phyloP scores from a whole-genome alignment of 805 yeast species.

The Lachancea thermotolerans region DNA sequence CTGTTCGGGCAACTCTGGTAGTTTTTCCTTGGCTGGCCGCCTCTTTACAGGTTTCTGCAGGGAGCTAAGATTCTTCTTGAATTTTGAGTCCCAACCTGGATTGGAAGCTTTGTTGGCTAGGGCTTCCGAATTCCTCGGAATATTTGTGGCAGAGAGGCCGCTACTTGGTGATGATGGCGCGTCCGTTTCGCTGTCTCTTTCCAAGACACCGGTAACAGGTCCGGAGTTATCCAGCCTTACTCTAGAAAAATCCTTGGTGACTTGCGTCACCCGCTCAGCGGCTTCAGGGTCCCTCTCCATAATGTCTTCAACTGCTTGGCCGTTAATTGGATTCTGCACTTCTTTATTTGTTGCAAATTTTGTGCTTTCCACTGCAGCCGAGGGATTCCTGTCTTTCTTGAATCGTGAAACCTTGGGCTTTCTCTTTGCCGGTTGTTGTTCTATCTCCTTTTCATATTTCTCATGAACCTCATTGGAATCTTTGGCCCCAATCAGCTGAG shows the following conservation, averaged over 20 bases:
- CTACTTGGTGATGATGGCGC: too few relatives aligned
- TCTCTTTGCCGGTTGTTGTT: conserved; percentile 6
- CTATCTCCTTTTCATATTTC: conserved; percentile 20
- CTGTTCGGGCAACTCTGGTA: background rate
- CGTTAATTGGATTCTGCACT: background rate
- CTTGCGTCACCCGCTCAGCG: too few relatives aligned
- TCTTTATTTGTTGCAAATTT: background rate
- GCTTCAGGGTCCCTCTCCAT: too few relatives aligned
- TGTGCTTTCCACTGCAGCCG: background rate
- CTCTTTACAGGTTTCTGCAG: conserved; percentile 2
- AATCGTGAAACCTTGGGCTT: conserved; percentile 27
- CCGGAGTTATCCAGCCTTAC: too few relatives aligned
- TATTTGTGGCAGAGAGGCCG: too few relatives aligned
- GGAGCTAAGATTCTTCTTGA: conserved; percentile 1
- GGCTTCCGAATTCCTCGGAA: too few relatives aligned
- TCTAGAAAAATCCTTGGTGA: too few relatives aligned
- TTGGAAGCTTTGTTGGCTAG: too few relatives aligned
- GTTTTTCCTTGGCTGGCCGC: background rate
- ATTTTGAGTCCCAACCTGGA: too few relatives aligned
- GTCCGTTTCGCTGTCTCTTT: too few relatives aligned
- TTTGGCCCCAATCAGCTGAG: conserved; percentile 28
- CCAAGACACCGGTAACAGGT: too few relatives aligned
- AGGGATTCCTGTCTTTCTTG: conserved; percentile 19
- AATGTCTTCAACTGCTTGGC: background rate
- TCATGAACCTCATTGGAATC: conserved; percentile 28